Evolutionary conservation across 768 basidiomycete genomes (phyloP).

Genomic region (Lyophyllum atratum): DNA sequence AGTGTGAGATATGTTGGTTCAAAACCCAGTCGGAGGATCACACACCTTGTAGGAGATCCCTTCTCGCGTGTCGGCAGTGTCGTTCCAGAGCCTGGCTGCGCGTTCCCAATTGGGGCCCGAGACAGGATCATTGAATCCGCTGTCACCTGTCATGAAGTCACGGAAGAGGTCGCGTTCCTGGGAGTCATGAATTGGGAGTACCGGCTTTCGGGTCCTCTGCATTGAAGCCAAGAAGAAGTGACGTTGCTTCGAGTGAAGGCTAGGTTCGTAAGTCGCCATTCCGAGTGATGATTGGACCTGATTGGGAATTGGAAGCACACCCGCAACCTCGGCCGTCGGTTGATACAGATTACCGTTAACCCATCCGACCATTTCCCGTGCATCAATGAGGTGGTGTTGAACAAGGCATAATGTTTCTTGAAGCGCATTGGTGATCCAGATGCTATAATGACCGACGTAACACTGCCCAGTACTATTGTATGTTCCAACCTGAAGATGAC

Average conservation of each 20-base stretch:
- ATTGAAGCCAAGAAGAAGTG: not conserved
- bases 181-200: not conserved
- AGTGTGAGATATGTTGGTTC: not conserved
- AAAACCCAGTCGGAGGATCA: not conserved
- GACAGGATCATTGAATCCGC: not conserved
- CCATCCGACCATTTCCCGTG: not conserved
- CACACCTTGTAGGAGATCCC: not conserved
- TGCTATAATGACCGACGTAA: constrained; percentile 21
- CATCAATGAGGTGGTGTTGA: constrained; percentile 1
- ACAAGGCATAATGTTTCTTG: not conserved
- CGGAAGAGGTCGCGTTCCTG: not conserved
- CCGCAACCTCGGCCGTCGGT: not conserved
- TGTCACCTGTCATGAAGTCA: not conserved
- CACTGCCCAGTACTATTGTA: constrained; percentile 19
- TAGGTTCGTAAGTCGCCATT: not conserved
- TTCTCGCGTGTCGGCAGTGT: not conserved
- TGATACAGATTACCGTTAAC: constrained; percentile 8
- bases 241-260: not conserved
- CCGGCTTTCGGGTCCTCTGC: constrained; percentile 2
- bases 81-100: not conserved
- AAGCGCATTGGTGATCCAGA: constrained; percentile 21
- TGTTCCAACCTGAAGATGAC: constrained; percentile 18
- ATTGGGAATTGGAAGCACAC: constrained; percentile 7
- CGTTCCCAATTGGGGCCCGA: not conserved
- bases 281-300: not conserved